Percentiles rank a stretch among this genome's conserved stretches.
Conservation (phyloP, 257 asterid species). For the Scutellaria galericulata region DNA sequence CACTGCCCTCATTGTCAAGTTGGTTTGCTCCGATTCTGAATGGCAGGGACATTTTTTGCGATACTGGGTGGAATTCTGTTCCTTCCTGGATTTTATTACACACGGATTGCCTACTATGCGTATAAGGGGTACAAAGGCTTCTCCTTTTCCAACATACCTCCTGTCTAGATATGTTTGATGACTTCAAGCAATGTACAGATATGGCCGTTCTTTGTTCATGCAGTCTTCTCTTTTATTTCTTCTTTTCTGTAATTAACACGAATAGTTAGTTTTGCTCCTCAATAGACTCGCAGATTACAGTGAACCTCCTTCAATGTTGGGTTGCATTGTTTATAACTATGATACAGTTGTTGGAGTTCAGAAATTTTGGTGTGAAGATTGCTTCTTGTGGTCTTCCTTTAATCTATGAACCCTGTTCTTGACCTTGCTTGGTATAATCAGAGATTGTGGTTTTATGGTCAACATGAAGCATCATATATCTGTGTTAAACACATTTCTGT, state of each 20-base stretch:
- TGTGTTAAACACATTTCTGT: too few relatives aligned
- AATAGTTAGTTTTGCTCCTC: constrained; percentile 34
- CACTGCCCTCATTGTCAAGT: constrained; percentile 11
- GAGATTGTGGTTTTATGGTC: too few relatives aligned
- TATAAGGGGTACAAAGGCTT: constrained; percentile 97
- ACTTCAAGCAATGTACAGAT: constrained; percentile 61
- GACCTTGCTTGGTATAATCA: neutral
- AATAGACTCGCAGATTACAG: constrained; percentile 20
- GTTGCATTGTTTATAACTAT: constrained; percentile 8
- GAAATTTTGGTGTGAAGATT: constrained; percentile 1
- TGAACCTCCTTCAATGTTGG: constrained; percentile 15
- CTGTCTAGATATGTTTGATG: constrained; percentile 56
- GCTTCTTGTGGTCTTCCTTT: constrained; percentile 2
- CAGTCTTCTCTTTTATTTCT: constrained; percentile 26
- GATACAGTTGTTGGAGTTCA: constrained; percentile 27
- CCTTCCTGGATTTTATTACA: constrained; percentile 93
- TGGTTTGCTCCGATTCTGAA: constrained; percentile 19
- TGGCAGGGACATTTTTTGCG: constrained; percentile 83
- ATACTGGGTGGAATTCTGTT: constrained; percentile 81
- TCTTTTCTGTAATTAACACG: constrained; percentile 37
- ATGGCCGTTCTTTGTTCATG: constrained; percentile 30
- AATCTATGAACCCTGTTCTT: constrained; percentile 4
- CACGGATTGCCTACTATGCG: constrained; percentile 92
- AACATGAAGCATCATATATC: too few relatives aligned
- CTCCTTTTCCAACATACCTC: constrained; percentile 89